phyloP scores from a whole-genome alignment of 352 stramenopile species.

The Pythium vanterpoolii region DNA sequence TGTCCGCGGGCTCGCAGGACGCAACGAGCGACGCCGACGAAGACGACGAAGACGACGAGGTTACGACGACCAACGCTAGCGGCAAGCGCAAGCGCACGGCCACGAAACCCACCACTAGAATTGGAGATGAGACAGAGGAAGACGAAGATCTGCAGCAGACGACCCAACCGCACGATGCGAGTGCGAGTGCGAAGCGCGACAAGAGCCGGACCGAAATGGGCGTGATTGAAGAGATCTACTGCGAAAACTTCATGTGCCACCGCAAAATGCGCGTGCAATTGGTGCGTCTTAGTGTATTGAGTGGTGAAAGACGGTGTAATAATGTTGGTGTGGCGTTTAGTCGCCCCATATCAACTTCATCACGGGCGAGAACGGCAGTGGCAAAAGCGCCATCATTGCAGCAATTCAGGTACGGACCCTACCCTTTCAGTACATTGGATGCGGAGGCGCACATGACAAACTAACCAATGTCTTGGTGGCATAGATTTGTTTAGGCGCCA shows the following conservation, averaged over 20 bases:
- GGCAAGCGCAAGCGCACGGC: slow-evolving; percentile 16
- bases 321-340: slow-evolving; percentile 18
- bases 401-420: slow-evolving; percentile 88
- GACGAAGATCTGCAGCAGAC: slow-evolving; percentile 12
- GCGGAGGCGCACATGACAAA: background rate
- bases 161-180: slow-evolving; percentile 2
- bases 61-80: background rate
- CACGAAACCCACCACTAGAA: background rate
- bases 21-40: slow-evolving; percentile 22
- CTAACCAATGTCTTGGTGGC: slow-evolving; percentile 37
- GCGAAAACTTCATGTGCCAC: slow-evolving; percentile 99
- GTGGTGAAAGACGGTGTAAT: background rate
- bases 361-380: slow-evolving; percentile 92
- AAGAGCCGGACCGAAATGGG: slow-evolving; percentile 81
- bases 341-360: slow-evolving; percentile 85
- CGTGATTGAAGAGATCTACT: slow-evolving; percentile 94
- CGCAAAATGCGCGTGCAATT: slow-evolving; percentile 89
- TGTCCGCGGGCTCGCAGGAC: slow-evolving; percentile 23
- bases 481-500: slow-evolving; percentile 95
- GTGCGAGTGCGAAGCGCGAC: slow-evolving; percentile 25
- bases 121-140: slow-evolving; percentile 14
- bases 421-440: background rate
- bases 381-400: slow-evolving; percentile 97
- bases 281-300: slow-evolving; percentile 9
- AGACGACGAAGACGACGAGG: slow-evolving; percentile 11